Evolutionary conservation across 352 stramenopile species (phyloP), one percentile per base, ranked within the genome.

Genomic region (Phytophthora palmivora): DNA sequence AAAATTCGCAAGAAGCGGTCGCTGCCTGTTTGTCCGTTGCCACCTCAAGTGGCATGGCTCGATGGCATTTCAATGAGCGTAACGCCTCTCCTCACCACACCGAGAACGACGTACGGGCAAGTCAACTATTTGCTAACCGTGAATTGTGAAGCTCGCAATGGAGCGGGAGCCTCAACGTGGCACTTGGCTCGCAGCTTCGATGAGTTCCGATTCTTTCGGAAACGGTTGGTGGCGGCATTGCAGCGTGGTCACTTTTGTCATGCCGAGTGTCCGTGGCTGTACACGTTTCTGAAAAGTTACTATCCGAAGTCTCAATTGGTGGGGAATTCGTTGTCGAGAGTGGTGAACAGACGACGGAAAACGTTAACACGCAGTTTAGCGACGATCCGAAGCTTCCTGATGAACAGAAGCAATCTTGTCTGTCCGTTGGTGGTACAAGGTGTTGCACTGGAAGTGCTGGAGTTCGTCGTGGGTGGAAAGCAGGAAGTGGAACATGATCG

Each of bases 181-280:
- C 74, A 73, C 43, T 67, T 74, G 32, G 49, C 68, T 26, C 72
- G 70, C 42, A 69, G 50, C 47, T 86, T 79, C 36, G 73, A 88
- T 16, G 77, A 83, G 24, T 86, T 78, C 26, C 70, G 67, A 12
- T 65, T 60, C 34, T 70, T 77, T 50, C 69, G 79, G 28, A 72
- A 82, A 32, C 56, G 69, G 14, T 34, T 86, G 44, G 38, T 79
- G 14, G 11, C 41, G 0, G 39, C 44, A 15, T 54, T 87, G 54
- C 37, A 50, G 32, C 67, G 58, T 5, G 74, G 75, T 18, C 78
- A 84, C 49, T 84, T 83, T 51, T 84, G 74, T 38, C 43, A 75
- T 28, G 78, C 74, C 4, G 78, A 81, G 52, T 87, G 74, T 47
- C 74, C 74, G 56, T 82, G 67, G 69, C 45, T 87, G 19, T 81